phyloP scores from a whole-genome alignment of 2,329 filamentous ascomycete species.

The Aspergillus fijiensis region DNA sequence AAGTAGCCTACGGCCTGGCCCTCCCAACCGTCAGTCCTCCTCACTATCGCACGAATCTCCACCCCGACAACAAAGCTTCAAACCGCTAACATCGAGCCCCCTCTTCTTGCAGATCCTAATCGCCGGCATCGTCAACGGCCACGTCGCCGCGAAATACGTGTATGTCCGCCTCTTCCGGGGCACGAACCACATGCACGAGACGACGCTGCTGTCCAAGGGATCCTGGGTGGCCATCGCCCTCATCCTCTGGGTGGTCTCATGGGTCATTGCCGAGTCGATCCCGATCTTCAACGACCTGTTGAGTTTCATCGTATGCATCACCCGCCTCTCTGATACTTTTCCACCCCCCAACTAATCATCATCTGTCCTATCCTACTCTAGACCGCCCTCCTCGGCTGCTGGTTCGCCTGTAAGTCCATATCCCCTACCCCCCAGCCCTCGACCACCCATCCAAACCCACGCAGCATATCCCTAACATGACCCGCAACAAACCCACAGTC shows the following conservation, averaged over 20 bases:
- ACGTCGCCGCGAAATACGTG: constrained; percentile 65
- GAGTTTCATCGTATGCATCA: constrained; percentile 52
- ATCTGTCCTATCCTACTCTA: constrained; percentile 7
- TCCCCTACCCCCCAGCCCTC: not conserved
- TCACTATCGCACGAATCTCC: not conserved
- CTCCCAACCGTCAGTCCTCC: constrained; percentile 56
- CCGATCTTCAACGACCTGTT: constrained; percentile 67
- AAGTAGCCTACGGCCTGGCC: constrained; percentile 66
- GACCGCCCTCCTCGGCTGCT: constrained; percentile 61
- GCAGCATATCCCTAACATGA: constrained; percentile 8
- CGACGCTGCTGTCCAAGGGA: constrained; percentile 50
- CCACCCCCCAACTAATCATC: too few relatives aligned
- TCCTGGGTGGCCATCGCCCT: constrained; percentile 60
- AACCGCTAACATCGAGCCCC: not conserved
- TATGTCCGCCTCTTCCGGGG: constrained; percentile 63
- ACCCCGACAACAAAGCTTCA: too few relatives aligned
- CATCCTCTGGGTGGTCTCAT: constrained; percentile 59
- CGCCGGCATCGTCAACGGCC: constrained; percentile 67
- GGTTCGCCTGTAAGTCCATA: constrained; percentile 56
- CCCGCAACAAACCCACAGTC: constrained; percentile 18
- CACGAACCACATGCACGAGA: constrained; percentile 53
- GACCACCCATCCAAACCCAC: not conserved
- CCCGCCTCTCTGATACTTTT: not conserved
- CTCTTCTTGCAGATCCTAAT: constrained; percentile 55
- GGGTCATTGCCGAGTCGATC: constrained; percentile 67